Base-by-base conservation (phyloP, 805 yeast genomes). In the Brettanomyces naardenensis region DNA sequence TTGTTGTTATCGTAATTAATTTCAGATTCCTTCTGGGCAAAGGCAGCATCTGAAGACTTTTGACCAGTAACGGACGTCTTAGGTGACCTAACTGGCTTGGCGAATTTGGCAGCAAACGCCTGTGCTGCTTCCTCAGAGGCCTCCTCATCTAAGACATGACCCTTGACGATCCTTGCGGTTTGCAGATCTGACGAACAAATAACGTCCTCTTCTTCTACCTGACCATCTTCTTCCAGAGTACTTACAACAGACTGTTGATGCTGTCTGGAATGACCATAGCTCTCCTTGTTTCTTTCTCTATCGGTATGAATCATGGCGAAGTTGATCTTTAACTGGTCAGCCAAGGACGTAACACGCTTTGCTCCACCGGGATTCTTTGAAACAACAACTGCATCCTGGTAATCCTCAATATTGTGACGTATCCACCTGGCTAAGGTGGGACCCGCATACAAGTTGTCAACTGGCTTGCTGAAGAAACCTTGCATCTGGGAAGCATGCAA, bases 281-380 rank as follows among this genome's bases (percentile, higher is more conserved):
- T 66, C 61, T 84, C 95, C 51, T 81, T 81, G 32, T 80, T 73
- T 62, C 98, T 79, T 63, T 97, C 80, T 56, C 97, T 78, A 64
- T 92, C 99, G 17, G 98, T 92, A 59, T 92, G 97, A 49, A 94
- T 90, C 97, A 92, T 90, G 42, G 98, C 99, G 57, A 92, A 92
- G 61, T 92, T 88, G 49, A 92, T 85, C 64, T 90, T 90, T 51
- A 92, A 71, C 28, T 94, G 78, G 64, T 94, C 98, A n/a, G 98
- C 98, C 51, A 92, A 69, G 1, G 97, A 89, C 15, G 99, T 92
- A 38, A 92, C 99, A 48, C 98, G 75, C 60, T 92, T 92, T 17
- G 99, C 89, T 40, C 98, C 98, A 45, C 98, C 99, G 17, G 99
- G 97, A 63, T 92, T 92, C 59, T 92, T 92, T n/a, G 97, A 88